phyloP scores from a whole-genome alignment of 768 basidiomycete species.

The Leccinum rimulosum region DNA sequence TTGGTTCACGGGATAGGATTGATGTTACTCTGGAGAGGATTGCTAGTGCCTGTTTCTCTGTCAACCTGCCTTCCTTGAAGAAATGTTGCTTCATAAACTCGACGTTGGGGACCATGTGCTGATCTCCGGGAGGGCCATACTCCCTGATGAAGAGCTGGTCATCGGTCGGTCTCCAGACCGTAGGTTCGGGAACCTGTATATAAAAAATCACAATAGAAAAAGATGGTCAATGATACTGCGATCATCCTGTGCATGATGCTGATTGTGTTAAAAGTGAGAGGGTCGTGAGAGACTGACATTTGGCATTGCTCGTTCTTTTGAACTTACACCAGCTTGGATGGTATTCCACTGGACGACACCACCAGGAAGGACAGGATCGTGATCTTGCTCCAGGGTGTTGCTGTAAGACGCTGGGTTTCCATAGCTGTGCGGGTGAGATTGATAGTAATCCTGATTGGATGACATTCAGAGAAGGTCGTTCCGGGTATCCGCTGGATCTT shows the following conservation, averaged over 20 bases:
- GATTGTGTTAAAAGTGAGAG: conserved; percentile 8
- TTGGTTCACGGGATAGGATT: conserved; percentile 72
- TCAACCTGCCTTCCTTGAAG: conserved; percentile 79
- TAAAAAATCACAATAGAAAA: conserved; percentile 15
- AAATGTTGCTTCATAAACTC: conserved; percentile 87
- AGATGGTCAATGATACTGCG: conserved; percentile 26
- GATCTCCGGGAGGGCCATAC: conserved; percentile 37
- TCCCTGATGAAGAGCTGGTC: conserved; percentile 65
- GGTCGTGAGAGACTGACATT: conserved; percentile 31
- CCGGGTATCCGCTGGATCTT: conserved; percentile 15
- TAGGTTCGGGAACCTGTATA: conserved; percentile 68
- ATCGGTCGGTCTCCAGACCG: conserved; percentile 60
- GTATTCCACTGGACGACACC: conserved; percentile 25
- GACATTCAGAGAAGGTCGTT: conserved; percentile 19
- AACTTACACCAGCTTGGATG: conserved; percentile 18
- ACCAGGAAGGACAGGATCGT: conserved; percentile 28
- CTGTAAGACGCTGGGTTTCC: conserved; percentile 12
- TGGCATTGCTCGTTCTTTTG: conserved; percentile 31
- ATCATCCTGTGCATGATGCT: conserved; percentile 16
- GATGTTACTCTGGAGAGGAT: conserved; percentile 71
- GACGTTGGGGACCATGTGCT: conserved; percentile 62
- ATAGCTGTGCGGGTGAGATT: conserved; percentile 11
- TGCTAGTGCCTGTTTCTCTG: conserved; percentile 80
- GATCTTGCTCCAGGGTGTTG: conserved; percentile 25
- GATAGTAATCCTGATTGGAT: conserved; percentile 27